Evolutionary conservation across 1,139 yeast species (phyloP).

Genomic region (Suhomyces wounanorum): DNA sequence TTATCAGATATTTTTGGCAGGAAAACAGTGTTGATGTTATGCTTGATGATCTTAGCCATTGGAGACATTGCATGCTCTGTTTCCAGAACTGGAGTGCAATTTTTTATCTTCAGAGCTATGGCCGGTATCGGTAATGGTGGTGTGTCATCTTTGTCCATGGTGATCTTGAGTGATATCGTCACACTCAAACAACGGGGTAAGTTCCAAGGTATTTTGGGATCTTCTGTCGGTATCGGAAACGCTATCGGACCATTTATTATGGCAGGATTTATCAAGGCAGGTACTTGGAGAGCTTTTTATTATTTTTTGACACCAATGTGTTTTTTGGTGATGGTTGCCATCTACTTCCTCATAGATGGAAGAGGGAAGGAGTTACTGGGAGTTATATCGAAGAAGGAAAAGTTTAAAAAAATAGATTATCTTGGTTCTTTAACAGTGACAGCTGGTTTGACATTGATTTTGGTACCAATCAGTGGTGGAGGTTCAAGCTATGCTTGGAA

Average conservation of each 20-base stretch:
- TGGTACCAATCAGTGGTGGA: conserved; percentile 56
- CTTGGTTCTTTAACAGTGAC: conserved; percentile 50
- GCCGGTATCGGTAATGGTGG: conserved; percentile 52
- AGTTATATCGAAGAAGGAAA: conserved; percentile 30
- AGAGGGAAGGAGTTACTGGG: conserved; percentile 25
- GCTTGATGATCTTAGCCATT: conserved; percentile 37
- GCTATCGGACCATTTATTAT: conserved; percentile 60
- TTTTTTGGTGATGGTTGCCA: conserved; percentile 27
- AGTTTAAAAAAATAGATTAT: conserved; percentile 48
- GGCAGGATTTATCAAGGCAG: conserved; percentile 49
- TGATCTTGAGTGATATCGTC: conserved; percentile 45
- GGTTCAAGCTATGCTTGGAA: conserved; percentile 55
- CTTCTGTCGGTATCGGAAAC: conserved; percentile 53
- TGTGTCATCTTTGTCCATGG: conserved; percentile 43
- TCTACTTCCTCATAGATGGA: conserved; percentile 29
- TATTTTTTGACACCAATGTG: conserved; percentile 50
- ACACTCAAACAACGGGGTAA: conserved; percentile 45
- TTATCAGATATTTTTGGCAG: conserved; percentile 51
- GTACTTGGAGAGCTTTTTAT: conserved; percentile 53
- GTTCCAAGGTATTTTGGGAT: conserved; percentile 51
- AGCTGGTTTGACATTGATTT: conserved; percentile 43
- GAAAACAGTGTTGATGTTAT: conserved; percentile 38
- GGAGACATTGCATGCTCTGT: conserved; percentile 48
- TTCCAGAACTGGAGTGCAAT: conserved; percentile 36
- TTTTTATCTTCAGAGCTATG: conserved; percentile 43